Base-by-base conservation (phyloP, 2,329 filamentous ascomycete species). In the Trichoderma hamatum region DNA sequence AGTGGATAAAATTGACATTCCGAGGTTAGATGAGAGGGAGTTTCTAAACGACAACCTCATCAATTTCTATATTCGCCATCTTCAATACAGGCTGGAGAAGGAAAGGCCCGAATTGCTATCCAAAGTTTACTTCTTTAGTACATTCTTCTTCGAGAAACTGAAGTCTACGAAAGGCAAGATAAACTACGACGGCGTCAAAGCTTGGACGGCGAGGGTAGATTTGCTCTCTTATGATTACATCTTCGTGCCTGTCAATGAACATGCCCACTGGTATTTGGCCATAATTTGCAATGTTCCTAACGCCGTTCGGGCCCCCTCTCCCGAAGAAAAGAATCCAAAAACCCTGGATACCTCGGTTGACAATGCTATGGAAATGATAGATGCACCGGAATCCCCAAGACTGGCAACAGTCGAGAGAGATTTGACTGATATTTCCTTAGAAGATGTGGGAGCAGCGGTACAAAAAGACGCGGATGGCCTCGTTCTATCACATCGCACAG, bases 11-110 rank as follows among this genome's bases (percentile, higher is more conserved):
- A 82, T 86, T n/a, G 93, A 96, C 75, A 89, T 98, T 39, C 81
- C 85, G 24, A 86, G 93, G 52, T 85, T 99, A 3, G 90, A 97
- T 70, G 92, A 96, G 71, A 92, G 90, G 14, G 88, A 97, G 73
- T 97, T 92, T 70, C 81, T 99, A 54, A 99, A 99, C 76, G 96
- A 99, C 81, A 97, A 93, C 75, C 82, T 99, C 32, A 92, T 99
- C 73, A 89, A 88, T 62, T 97, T 97, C 77, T 97, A 96, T 76
- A 84, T 97, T 67, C 89, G 91, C 34, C 92, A 89, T 73, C 82
- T 95, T 6, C 89, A 94, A 75, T 81, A 86, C 69, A 80, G 85
- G 52, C 78, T 91, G 43, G 85, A 88, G 71, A 79, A 82, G 49
- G 81, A 84, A 13, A 83, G 84, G 2, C 84, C 87, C 0, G 82